Conservation (phyloP, 305 asterid species). For the Withania somnifera region DNA sequence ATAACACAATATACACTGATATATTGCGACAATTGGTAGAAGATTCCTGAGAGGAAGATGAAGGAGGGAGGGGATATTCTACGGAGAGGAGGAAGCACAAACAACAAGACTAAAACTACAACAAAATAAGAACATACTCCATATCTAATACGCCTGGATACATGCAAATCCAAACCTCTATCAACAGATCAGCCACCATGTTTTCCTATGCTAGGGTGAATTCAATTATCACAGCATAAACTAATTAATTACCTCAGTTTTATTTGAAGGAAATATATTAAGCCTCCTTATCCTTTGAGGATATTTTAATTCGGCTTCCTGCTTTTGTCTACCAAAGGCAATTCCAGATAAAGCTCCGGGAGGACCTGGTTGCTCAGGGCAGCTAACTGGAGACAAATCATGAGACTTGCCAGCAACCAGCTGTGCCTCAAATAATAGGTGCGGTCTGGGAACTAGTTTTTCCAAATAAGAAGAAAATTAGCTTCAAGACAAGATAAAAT, state of each 20-base stretch:
- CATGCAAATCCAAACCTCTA: background rate
- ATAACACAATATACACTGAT: background rate
- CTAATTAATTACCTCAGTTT: slow-evolving; percentile 60
- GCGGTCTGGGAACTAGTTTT: slow-evolving; percentile 84
- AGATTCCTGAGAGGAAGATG: background rate
- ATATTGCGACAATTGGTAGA: background rate
- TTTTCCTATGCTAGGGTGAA: background rate
- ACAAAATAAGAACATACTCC: background rate
- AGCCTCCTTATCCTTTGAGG: slow-evolving; percentile 90
- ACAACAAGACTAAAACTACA: background rate
- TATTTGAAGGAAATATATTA: slow-evolving; percentile 82
- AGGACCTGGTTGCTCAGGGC: slow-evolving; percentile 82
- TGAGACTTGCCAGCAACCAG: slow-evolving; percentile 90
- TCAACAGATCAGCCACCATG: background rate
- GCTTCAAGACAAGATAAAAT: slow-evolving; percentile 11
- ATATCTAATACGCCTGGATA: background rate
- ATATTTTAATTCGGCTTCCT: slow-evolving; percentile 85
- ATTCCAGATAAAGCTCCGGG: slow-evolving; percentile 41
- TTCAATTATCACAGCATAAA: background rate
- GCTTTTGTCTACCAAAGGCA: slow-evolving; percentile 67
- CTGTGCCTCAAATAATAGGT: slow-evolving; percentile 88
- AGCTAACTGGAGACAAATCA: slow-evolving; percentile 77
- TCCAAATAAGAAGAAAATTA: slow-evolving; percentile 3
- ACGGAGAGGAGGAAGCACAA: background rate
- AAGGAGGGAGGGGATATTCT: background rate